A percentile compares a stretch with the other conserved stretches of the same genome.
phyloP scores from a whole-genome alignment of 2,329 filamentous ascomycete species.

The Trichoderma sp. region DNA sequence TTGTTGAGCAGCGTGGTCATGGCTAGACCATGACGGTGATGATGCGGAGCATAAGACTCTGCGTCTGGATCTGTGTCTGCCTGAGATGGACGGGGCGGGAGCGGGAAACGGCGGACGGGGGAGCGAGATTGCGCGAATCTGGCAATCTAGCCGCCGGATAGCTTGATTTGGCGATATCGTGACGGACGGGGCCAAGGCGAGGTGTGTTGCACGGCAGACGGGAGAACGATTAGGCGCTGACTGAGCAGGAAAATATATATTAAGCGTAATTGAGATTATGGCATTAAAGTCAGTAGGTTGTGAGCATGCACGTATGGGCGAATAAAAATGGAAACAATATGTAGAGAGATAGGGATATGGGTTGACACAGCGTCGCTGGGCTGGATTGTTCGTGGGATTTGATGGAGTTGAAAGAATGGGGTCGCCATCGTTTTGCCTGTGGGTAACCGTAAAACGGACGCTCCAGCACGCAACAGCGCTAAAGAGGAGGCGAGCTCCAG shows the following conservation, averaged over 20 bases:
- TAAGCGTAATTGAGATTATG: not conserved
- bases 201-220: slow-evolving; percentile 2
- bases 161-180: not conserved
- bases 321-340: not conserved
- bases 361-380: not conserved
- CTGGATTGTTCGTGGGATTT: slow-evolving; percentile 15
- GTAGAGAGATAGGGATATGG: not conserved
- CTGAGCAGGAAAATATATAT: not conserved
- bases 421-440: not conserved
- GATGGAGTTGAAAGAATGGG: slow-evolving; percentile 5
- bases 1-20: slow-evolving; percentile 53
- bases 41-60: slow-evolving; percentile 17
- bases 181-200: not conserved
- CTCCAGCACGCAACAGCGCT: not conserved
- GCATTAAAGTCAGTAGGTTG: not conserved
- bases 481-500: not conserved
- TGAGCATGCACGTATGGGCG: not conserved
- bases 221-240: not conserved
- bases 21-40: slow-evolving; percentile 42
- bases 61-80: not conserved
- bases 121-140: not conserved
- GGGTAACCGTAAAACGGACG: not conserved
- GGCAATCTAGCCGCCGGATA: not conserved
- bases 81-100: not conserved
- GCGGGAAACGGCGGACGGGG: not conserved